Evolutionary conservation across 78 protist species (phyloP), one percentile per base, ranked within the genome.

Genomic region (Polysphondylium violaceum): DNA sequence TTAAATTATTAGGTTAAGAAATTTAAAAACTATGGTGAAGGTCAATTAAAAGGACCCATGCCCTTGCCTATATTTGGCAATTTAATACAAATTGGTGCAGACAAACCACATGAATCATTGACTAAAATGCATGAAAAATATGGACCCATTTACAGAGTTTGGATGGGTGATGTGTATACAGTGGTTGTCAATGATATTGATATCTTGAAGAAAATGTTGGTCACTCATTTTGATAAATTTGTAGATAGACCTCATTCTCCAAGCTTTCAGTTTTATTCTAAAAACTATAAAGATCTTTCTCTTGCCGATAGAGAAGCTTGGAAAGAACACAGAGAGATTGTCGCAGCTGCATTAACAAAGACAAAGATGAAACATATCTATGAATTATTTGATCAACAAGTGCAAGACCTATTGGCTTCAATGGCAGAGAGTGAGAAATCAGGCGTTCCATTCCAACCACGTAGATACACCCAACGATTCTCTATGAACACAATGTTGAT

Each of bases 131-230:
- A 16, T 11, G 11, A 65, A 27, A 31, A 33, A 12, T 79, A 65
- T 79, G 76, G 74, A 55, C 9, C 19, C 33, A 25, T 77, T 11
- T 47, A 35, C 3, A 61, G 87, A 64, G 51, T 77, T 36, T 77
- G 74, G 74, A 25, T 77, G 19, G 87, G 60, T 47, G 87, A 77
- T 25, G 12, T 36, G 11, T 35, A 60, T 36, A 81, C 87, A 14
- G 21, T 77, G 1, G 63, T 77, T 14, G 63, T 77, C 1, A 63
- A 12, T 60, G 87, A 77, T 47, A 56, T 61, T 16, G 2, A 8
- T n/a, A 47, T 63, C 19, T 7, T 77, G 17, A 77, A 61, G 47
- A 74, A 77, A 33, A 31, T 77, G 9, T 77, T 36, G 47, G 59
- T 77, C 14, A 64, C 60, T 19, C 41, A 77, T 19, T 63, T 50